Conservation (phyloP, 306 rosid species). For the Malus fusca region DNA sequence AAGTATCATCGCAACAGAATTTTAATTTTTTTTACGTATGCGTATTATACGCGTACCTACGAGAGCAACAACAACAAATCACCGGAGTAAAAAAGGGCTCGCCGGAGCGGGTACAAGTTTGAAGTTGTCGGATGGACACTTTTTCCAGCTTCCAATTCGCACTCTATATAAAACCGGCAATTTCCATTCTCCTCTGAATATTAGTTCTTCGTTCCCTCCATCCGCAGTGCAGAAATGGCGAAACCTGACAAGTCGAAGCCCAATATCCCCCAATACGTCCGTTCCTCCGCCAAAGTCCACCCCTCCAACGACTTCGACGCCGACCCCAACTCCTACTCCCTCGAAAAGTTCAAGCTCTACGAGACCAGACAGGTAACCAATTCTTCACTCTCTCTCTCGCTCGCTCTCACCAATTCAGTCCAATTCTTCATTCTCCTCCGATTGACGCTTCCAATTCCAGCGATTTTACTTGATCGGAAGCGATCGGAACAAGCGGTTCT, state of each 20-base stretch:
- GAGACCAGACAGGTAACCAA: slow-evolving; percentile 73
- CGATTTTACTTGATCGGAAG: slow-evolving; percentile 78
- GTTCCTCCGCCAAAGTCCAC: slow-evolving; percentile 45
- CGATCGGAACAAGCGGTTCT: slow-evolving; percentile 69
- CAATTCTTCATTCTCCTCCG: not conserved
- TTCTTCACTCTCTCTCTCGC: not conserved
- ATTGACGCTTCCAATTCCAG: slow-evolving; percentile 23
- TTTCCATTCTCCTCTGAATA: not conserved
- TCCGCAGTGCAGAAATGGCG: slow-evolving; percentile 27
- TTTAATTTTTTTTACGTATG: too few relatives aligned
- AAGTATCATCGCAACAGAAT: too few relatives aligned
- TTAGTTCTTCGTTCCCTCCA: not conserved
- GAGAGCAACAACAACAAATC: too few relatives aligned
- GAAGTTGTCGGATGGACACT: too few relatives aligned
- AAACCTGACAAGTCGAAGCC: slow-evolving; percentile 41
- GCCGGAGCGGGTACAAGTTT: too few relatives aligned
- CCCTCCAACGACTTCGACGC: slow-evolving; percentile 58
- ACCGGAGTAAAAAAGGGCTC: too few relatives aligned
- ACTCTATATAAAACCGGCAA: not conserved
- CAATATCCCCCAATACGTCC: slow-evolving; percentile 11
- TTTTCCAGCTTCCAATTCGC: not conserved
- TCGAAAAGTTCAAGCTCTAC: slow-evolving; percentile 78
- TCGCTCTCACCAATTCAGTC: not conserved
- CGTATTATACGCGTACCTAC: too few relatives aligned
- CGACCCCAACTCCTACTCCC: slow-evolving; percentile 65